Evolutionary conservation across 2,329 filamentous ascomycete genomes (phyloP).

Genomic region (Thielaviopsis euricoi): DNA sequence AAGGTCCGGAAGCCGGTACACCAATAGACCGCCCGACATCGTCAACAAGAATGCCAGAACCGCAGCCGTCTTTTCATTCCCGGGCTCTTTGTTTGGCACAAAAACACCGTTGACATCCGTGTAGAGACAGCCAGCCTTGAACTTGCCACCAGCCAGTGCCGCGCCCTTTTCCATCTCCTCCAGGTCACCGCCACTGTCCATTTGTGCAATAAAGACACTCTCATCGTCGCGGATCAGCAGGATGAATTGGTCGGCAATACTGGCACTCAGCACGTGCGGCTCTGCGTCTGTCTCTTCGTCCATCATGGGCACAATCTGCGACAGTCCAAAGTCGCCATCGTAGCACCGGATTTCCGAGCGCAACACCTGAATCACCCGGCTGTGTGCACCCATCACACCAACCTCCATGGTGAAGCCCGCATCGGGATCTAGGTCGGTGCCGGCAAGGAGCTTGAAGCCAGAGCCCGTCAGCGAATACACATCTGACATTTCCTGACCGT

Average conservation of each 20-base stretch:
- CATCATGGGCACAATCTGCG: slow-evolving; percentile 81
- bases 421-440: slow-evolving; percentile 81
- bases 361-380: slow-evolving; percentile 72
- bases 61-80: slow-evolving; percentile 24
- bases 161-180: slow-evolving; percentile 60
- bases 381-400: slow-evolving; percentile 64
- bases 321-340: slow-evolving; percentile 73
- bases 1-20: slow-evolving; percentile 63
- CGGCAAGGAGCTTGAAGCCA: slow-evolving; percentile 57
- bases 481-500: slow-evolving; percentile 59
- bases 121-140: slow-evolving; percentile 74
- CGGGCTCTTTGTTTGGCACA: slow-evolving; percentile 25
- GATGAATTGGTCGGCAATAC: slow-evolving; percentile 75
- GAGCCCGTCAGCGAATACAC: slow-evolving; percentile 61
- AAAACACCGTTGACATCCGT: slow-evolving; percentile 45
- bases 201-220: slow-evolving; percentile 62
- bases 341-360: slow-evolving; percentile 80
- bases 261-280: slow-evolving; percentile 60
- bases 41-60: slow-evolving; percentile 65
- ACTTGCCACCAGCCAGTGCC: slow-evolving; percentile 45
- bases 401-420: slow-evolving; percentile 78
- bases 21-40: slow-evolving; percentile 55
- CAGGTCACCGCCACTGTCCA: slow-evolving; percentile 62
- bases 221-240: slow-evolving; percentile 71
- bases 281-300: slow-evolving; percentile 80